Base-by-base conservation (phyloP, 179 eudicot genomes). In the Actinidia polygama region DNA sequence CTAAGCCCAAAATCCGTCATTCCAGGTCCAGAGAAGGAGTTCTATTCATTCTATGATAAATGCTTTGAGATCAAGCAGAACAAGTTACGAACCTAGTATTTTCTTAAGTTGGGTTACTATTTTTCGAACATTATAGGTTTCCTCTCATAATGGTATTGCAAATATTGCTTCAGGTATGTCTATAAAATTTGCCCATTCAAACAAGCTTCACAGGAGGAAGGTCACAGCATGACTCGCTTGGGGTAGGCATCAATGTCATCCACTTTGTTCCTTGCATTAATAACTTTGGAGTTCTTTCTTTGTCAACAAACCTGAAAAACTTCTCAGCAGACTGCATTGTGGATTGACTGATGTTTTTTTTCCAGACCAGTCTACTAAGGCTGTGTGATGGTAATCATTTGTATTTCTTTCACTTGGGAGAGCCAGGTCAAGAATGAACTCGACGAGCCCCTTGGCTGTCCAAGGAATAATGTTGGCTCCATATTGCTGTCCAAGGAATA, bases 131-230 rank as follows among this genome's bases (percentile, higher is more conserved):
- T 54, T 26, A 8, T 24, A 0, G 26, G 6, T 73, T 67, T 74
- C 66, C 70, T 79, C 49, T 24, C 55, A 49, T 62, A 26, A 21
- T 79, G 63, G 47, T 18, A 63, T 63, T 78, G 82, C 68, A 67
- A 71, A 59, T 54, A 72, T 58, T 78, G 63, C 68, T 88, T 86
- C 91, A 97, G 99, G 91, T 97, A 97, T 82, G 90, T 90, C 64
- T 97, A 97, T 88, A 97, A 95, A 87, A 87, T 97, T 82, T 97
- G 99, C 81, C 99, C 99, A 8, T 97, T 85, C 80, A 97, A 93
- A 84, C 92, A 96, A 90, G 95, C 99, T 87, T 87, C 93, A 81
- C 99, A 97, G 86, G 93, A 77, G 72, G 99, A 97, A 87, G 98
- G 98, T 55, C 90, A 97, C 83, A 95, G 98, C 87, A 87, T 83